Evolutionary conservation across 257 asterid genomes (phyloP), one percentile per base, ranked within the genome.

Genomic region (Salvia splendens): DNA sequence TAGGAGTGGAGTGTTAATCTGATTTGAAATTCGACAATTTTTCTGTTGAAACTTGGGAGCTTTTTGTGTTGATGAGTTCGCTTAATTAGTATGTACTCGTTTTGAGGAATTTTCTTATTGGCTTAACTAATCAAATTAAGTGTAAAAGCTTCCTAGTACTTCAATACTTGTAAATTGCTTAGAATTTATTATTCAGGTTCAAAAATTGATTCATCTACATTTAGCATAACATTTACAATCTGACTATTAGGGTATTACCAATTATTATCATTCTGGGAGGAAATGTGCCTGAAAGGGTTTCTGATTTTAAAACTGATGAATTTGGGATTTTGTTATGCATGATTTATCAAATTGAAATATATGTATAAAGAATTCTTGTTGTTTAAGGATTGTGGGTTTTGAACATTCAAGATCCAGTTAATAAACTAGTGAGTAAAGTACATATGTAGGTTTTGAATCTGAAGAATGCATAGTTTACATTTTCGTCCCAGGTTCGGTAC

Each of bases 291-390:
- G 47, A 41, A 49, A 67, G 46, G 63, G 53, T 32, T 58, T 28
- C 32, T 2, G 16, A 12, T n/a, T 6, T 32, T 75, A 16, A 57
- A 38, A 4, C 20, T 16, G 46, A 10, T 7, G 53, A 41, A 69
- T 65, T 15, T 58, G n/a, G 69, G 51, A 6, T 47, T 48, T 41
- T 51, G 2, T 74, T 46, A 17, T 28, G 62, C 16, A 12, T 60
- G 49, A 58, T 38, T 49, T 66, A 42, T 47, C 30, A 54, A 43
- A 66, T 40, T 65, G 16, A 47, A 35, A 4, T 40, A 61, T 20
- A 57, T 65, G 36, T 14, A 64, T 1, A 5, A 16, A 17, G 17
- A 36, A 20, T n/a, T 46, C 38, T 30, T 15, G 53, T 17, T 64
- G 10, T 33, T 6, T 35, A 36, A 35, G 61, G 45, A 30, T 17